Evolutionary conservation across 2,329 filamentous ascomycete genomes (phyloP), one percentile per base, ranked within the genome.

Genomic region (Exophiala alcalophila): DNA sequence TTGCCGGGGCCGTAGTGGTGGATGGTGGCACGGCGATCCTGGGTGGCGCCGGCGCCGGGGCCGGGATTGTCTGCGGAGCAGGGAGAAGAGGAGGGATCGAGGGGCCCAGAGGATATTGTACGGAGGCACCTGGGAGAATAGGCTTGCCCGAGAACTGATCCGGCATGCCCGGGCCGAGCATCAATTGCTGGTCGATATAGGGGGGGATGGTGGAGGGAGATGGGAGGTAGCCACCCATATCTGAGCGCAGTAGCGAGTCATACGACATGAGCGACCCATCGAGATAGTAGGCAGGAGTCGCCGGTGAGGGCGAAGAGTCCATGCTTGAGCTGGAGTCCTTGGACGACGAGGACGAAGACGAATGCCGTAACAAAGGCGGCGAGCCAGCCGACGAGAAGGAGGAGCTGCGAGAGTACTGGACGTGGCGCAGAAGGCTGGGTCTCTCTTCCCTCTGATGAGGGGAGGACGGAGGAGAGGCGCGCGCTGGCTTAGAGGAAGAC

Each of bases 231-330:
- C 40, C 46, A 16, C 32, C 42, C 21, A 48, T 16, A 37, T 56
- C 52, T 39, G 54, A 48, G 30, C 54, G 55, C 15, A 56, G 16
- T 21, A 57, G 27, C 19, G 45, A 40, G 36, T 58, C 55, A 44
- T 56, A 58, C 6, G 53, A 44, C 10, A 46, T 20, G 11, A 55
- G 21, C 11, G 27, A 47, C 31, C 30, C 40, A 38, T 57, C 54
- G 40, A 50, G 24, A 36, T 52, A 54, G 38, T 54, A 58, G 14
- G 44, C 41, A 14, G 55, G 55, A 5, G 55, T 58, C 15, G 47
- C 47, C 14, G 55, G 55, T 2, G 54, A 58, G 15, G 55, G 55
- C 28, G 55, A 54, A 18, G 53, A 56, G 41, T 58, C 55, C 55
- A 58, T 58, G 44, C 54, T 56, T 44, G 43, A 52, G 28, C 39